Base-by-base conservation (phyloP, 2,329 filamentous ascomycete species). In the Cordyceps cicadae region DNA sequence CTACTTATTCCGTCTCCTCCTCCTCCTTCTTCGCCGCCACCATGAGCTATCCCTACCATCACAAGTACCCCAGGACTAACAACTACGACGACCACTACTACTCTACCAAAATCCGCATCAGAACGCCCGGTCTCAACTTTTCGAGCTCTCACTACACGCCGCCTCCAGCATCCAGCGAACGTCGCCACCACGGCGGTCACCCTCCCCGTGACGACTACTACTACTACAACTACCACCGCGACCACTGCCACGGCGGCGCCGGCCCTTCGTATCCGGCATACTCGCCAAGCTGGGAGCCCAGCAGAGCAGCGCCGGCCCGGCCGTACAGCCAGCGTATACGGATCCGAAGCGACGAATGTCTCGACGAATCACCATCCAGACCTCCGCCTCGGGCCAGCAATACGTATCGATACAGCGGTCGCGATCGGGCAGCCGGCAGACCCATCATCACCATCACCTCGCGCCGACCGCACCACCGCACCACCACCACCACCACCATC, bases 341-440 rank as follows among this genome's bases (percentile, higher is more conserved):
- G 39, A 12, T 37, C 43, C 53, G 50, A 66, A 26, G 34, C 60
- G 50, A 17, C 54, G 46, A 14, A 76, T 77, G 74, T 70, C 73
- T 62, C 68, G 69, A 61, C 71, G 70, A 24, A 72, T 69, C 65
- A 75, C 70, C 56, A 65, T 76, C 63, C 74, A 76, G 64, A 72
- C 71, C 15, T 65, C 67, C 7, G 64, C 71, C 12, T 66, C 69
- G 14, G 75, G 74, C 19, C 69, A 66, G 41, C 74, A 75, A 61
- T 74, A 74, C 59, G 73, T 77, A 26, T 67, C 71, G 49, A 64
- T 77, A 69, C 76, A 75, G 65, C 72, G 73, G 59, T 75, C 74
- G 19, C 70, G 69, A 60, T 75, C 74, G 3, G 68, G 70, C 56
- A 67, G 65, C 49, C 70, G 70, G 43, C 32, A 46, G 34, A 17